Evolutionary conservation across 768 basidiomycete genomes (phyloP).

Genomic region (Leccinum longicurvipes): DNA sequence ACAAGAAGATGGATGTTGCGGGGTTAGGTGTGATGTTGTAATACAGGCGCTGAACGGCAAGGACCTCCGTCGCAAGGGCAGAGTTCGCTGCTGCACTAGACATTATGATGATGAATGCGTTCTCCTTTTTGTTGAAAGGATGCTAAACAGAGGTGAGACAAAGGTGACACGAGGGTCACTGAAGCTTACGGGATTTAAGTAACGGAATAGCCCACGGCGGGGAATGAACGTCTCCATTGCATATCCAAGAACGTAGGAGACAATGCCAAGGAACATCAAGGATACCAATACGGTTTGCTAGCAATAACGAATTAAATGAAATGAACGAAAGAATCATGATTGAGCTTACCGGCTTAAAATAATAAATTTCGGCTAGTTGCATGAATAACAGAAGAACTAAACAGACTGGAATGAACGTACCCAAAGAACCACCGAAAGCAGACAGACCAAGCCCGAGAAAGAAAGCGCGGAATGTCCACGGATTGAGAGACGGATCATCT

Average conservation of each 20-base stretch:
- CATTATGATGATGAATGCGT: slow-evolving; percentile 58
- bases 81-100: slow-evolving; percentile 51
- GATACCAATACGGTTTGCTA: slow-evolving; percentile 54
- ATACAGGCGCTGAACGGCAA: slow-evolving; percentile 51
- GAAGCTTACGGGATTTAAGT: slow-evolving; percentile 44
- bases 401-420: background rate
- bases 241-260: slow-evolving; percentile 48
- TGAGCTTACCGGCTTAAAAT: slow-evolving; percentile 50
- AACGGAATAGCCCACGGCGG: slow-evolving; percentile 40
- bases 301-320: background rate
- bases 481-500: slow-evolving; percentile 2
- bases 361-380: slow-evolving; percentile 51
- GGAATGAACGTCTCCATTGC: slow-evolving; percentile 47
- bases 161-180: background rate
- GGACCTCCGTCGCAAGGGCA: slow-evolving; percentile 51
- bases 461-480: background rate
- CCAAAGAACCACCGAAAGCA: background rate
- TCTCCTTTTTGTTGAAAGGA: slow-evolving; percentile 60
- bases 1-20: slow-evolving; percentile 42
- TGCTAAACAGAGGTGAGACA: slow-evolving; percentile 33
- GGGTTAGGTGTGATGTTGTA: slow-evolving; percentile 51
- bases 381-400: background rate
- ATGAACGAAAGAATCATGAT: background rate
- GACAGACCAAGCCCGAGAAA: background rate
- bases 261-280: slow-evolving; percentile 52